Conservation (phyloP, 225 moss, liverwort and hornwort species). For the Anthoceros angustus region DNA sequence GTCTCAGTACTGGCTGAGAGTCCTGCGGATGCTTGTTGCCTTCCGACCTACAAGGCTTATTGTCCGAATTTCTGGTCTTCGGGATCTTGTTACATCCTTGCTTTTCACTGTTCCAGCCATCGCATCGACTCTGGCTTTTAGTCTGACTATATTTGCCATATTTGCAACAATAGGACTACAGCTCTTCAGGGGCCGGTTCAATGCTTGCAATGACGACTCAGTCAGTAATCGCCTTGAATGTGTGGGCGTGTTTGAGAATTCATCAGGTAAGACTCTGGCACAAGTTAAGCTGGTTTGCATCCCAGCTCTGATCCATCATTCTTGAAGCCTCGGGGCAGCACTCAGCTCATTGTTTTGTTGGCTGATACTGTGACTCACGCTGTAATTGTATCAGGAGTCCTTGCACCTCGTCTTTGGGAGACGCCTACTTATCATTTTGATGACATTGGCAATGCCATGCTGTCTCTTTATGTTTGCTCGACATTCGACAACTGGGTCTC, state of each 20-base stretch:
- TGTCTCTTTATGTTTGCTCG: constrained; percentile 60
- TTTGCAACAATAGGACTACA: constrained; percentile 81
- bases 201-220: constrained; percentile 26
- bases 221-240: constrained; percentile 40
- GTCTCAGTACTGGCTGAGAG: constrained; percentile 7
- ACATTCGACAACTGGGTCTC: constrained; percentile 77
- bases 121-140: constrained; percentile 50
- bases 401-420: constrained; percentile 41
- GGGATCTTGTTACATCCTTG: constrained; percentile 28
- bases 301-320: not conserved
- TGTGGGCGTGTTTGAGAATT: constrained; percentile 38
- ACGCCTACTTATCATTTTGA: constrained; percentile 70
- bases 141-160: constrained; percentile 52
- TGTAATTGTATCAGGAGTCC: constrained; percentile 6
- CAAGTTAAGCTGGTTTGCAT: not conserved
- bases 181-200: constrained; percentile 45
- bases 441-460: constrained; percentile 58
- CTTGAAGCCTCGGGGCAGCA: not conserved
- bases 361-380: not conserved
- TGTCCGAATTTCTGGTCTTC: constrained; percentile 40
- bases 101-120: constrained; percentile 57
- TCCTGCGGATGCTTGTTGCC: constrained; percentile 26
- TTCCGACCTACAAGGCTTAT: constrained; percentile 48
- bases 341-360: not conserved
- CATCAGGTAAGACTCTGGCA: constrained; percentile 14